These are phyloP conservation scores for Colletotrichum camelliae DNA, from an alignment of 2,329 filamentous ascomycete species.

Conservation along the genomic window DNA sequence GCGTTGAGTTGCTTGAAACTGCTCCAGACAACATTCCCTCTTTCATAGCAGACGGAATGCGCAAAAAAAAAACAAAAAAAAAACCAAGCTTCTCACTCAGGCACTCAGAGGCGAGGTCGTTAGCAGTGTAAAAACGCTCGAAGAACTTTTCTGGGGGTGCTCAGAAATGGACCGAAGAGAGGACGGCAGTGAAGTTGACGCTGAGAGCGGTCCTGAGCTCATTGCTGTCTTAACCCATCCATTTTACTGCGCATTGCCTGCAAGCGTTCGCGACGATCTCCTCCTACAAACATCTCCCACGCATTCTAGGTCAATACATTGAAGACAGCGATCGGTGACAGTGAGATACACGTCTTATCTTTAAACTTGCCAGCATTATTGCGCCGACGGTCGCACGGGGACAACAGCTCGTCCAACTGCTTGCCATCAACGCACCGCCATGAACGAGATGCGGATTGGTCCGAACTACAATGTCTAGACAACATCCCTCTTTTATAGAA, in stretches of 20 bases:
- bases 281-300: rapidly evolving
- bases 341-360: not conserved
- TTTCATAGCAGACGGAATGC: not conserved
- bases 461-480: not conserved
- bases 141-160: not conserved
- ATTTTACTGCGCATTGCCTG: rapidly evolving
- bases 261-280: not conserved
- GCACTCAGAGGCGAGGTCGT: not conserved
- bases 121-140: not conserved
- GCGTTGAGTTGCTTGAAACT: not conserved
- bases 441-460: not conserved
- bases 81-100: not conserved
- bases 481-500: not conserved
- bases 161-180: too few relatives aligned
- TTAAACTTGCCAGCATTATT: not conserved
- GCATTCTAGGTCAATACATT: not conserved
- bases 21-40: rapidly evolving
- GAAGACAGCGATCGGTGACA: not conserved
- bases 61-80: rapidly evolving
- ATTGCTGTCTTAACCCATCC: not conserved
- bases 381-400: rapidly evolving
- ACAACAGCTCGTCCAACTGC: not conserved
- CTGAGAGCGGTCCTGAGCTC: not conserved
- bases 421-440: not conserved
- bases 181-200: not conserved